Evolutionary conservation across 768 basidiomycete genomes (phyloP), one percentile per base, ranked within the genome.

Genomic region (Termitomyces heimii): DNA sequence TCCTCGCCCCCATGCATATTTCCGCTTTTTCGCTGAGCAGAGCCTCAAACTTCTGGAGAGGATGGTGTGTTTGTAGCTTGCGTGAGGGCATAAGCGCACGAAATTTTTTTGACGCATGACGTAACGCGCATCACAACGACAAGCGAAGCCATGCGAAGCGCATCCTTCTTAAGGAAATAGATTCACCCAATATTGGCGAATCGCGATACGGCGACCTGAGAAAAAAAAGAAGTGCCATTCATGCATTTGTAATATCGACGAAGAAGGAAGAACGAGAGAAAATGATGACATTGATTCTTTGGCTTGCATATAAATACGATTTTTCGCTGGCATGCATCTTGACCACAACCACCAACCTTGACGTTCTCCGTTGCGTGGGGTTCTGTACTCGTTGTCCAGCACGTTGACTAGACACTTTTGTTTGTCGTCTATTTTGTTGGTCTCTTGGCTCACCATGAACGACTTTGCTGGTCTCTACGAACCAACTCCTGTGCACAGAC

Each of bases 301-400:
- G 28, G 31, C 42, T 39, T 3, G 14, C 58, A 59, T 73, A 77
- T 74, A 76, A 70, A 70, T 67, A 62, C 50, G 56, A 14, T 26
- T 55, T 55, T 44, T 35, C 35, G n/a, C 39, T 28, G 35, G 49
- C 34, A 79, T 75, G 72, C 66, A 12, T 72, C 70, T 70, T 68
- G 66, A 77, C 70, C 68, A 78, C 75, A 64, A 77, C 75, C 68
- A 70, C 70, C 70, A 73, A 56, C 62, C 63, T 45, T 47, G 29
- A 46, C 43, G 39, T 16, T 35, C 13, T 22, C 34, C 42, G 14
- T 16, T 28, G 53, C 55, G 32, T 56, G 60, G 2, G 4, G 12
- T 26, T 3, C 20, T 37, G 39, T 53, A 28, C 52, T 29, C 26
- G 28, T 29, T n/a, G 39, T 53, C 3, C 1, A n/a, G 8, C 10